These are phyloP conservation scores for Mucor lusitanicus DNA, from an alignment of 371 early-diverging fungal genomes.

Conservation along the genomic window DNA sequence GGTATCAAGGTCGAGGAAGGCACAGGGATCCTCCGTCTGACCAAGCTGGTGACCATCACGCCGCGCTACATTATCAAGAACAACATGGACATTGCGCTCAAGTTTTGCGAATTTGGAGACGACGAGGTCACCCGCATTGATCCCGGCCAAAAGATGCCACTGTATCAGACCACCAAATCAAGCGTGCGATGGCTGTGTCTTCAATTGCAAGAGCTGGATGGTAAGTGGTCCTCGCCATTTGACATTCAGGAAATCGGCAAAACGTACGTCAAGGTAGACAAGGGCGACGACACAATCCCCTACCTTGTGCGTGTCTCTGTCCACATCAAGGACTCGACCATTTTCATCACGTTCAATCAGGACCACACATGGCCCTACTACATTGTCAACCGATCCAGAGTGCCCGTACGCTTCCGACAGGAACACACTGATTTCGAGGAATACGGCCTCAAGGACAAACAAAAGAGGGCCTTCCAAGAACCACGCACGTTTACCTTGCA, in stretches of 20 bases:
- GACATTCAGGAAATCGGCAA: slow-evolving; percentile 84
- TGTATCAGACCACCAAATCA: slow-evolving; percentile 53
- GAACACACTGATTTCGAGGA: slow-evolving; percentile 35
- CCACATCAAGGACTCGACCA: slow-evolving; percentile 79
- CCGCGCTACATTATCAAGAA: slow-evolving; percentile 89
- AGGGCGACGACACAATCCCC: slow-evolving; percentile 45
- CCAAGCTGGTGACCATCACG: slow-evolving; percentile 77
- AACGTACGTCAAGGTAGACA: slow-evolving; percentile 74
- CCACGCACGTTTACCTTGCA: slow-evolving; percentile 22
- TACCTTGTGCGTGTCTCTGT: slow-evolving; percentile 79
- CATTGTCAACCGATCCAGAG: slow-evolving; percentile 80
- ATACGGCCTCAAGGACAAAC: slow-evolving; percentile 30
- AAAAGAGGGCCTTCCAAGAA: slow-evolving; percentile 31
- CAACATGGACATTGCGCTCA: slow-evolving; percentile 57
- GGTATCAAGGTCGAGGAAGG: slow-evolving; percentile 76
- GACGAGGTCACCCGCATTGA: slow-evolving; percentile 27
- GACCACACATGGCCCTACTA: slow-evolving; percentile 88
- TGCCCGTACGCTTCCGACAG: slow-evolving; percentile 80
- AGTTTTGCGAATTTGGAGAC: slow-evolving; percentile 56
- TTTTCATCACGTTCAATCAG: slow-evolving; percentile 82
- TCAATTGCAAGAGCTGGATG: slow-evolving; percentile 40
- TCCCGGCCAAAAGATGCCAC: slow-evolving; percentile 49
- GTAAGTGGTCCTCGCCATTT: slow-evolving; percentile 78
- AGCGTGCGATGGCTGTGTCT: slow-evolving; percentile 56
- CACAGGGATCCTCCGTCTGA: slow-evolving; percentile 56